Evolutionary conservation across 495 filamentous ascomycete genomes (phyloP).

Genomic region (Staphylotrichum tortipilum): DNA sequence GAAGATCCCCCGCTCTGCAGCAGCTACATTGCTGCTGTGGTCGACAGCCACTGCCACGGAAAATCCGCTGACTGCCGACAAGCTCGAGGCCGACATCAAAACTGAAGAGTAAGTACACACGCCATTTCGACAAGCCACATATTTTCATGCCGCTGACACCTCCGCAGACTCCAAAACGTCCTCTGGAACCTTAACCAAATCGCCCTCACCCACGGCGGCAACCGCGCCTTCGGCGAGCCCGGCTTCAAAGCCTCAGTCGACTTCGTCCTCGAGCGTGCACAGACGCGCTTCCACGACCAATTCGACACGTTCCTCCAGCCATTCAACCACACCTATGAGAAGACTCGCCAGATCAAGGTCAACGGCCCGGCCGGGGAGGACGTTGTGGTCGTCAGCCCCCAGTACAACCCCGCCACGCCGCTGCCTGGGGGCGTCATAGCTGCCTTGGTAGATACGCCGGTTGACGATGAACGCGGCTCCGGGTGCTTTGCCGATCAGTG

Average conservation of each 20-base stretch:
- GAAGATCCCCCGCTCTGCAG: conserved; percentile 7
- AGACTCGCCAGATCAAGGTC: conserved; percentile 21
- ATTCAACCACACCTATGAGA: conserved; percentile 35
- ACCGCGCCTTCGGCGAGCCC: conserved; percentile 51
- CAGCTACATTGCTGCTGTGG: conserved; percentile 10
- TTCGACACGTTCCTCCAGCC: conserved; percentile 45
- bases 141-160: background rate
- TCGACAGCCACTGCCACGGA: conserved; percentile 12
- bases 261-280: conserved; percentile 43
- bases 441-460: conserved; percentile 18
- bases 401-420: conserved; percentile 21
- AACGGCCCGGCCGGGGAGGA: conserved; percentile 19
- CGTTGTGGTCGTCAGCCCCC: conserved; percentile 24
- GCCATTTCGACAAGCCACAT: background rate
- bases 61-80: conserved; percentile 18
- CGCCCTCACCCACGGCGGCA: conserved; percentile 28
- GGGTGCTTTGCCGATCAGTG: conserved; percentile 30
- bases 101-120: conserved; percentile 16
- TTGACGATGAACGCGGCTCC: conserved; percentile 27
- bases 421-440: conserved; percentile 16
- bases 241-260: conserved; percentile 58
- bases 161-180: conserved; percentile 19
- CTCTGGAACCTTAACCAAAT: conserved; percentile 38
- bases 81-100: conserved; percentile 22
- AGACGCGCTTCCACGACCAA: conserved; percentile 24